Conservation (phyloP, 2,329 filamentous ascomycete genomes). For the Aspergillus sp. region DNA sequence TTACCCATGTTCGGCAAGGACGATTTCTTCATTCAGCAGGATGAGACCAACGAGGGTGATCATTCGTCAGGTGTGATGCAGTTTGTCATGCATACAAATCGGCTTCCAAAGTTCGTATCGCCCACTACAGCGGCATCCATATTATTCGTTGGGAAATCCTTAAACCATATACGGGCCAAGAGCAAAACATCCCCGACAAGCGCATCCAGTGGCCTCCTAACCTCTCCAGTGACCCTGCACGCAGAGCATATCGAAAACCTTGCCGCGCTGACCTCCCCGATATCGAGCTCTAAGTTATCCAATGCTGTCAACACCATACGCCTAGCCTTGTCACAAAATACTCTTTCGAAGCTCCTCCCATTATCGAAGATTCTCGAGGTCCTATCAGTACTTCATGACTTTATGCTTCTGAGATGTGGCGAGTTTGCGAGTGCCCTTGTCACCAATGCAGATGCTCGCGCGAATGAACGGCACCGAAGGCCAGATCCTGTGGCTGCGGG, state of each 20-base stretch:
- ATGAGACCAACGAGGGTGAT: slow-evolving; percentile 31
- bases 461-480: slow-evolving; percentile 64
- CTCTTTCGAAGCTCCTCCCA: slow-evolving; percentile 73
- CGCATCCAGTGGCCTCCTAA: slow-evolving; percentile 26
- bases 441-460: slow-evolving; percentile 71
- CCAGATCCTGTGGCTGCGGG: slow-evolving; percentile 28
- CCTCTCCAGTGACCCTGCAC: slow-evolving; percentile 54
- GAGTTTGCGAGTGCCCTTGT: slow-evolving; percentile 88
- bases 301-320: slow-evolving; percentile 68
- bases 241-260: slow-evolving; percentile 48
- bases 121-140: slow-evolving; percentile 68
- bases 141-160: slow-evolving; percentile 79
- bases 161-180: slow-evolving; percentile 67
- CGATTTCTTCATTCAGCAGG: slow-evolving; percentile 75
- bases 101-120: slow-evolving; percentile 74
- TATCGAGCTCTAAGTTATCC: slow-evolving; percentile 63
- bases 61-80: slow-evolving; percentile 39
- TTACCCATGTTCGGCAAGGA: slow-evolving; percentile 65
- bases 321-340: slow-evolving; percentile 72
- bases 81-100: slow-evolving; percentile 50
- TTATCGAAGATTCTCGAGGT: slow-evolving; percentile 67
- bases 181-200: slow-evolving; percentile 27
- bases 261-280: slow-evolving; percentile 60
- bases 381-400: slow-evolving; percentile 69
- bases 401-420: slow-evolving; percentile 77